Base-by-base conservation (phyloP, 257 asterid genomes). In the Paraleonurus japonicus region DNA sequence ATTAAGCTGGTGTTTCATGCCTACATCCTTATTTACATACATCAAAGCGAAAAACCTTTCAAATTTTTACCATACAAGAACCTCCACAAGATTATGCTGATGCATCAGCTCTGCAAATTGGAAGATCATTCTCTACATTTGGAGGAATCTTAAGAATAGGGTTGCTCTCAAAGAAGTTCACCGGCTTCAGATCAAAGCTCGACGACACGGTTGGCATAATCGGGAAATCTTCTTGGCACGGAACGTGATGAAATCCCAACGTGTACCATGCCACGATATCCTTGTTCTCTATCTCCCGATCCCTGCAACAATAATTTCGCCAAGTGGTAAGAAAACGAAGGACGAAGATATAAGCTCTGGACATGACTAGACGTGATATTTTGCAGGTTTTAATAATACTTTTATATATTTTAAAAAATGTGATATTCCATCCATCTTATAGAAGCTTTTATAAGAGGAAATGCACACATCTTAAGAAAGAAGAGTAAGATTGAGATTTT, bases 141-240 rank as follows among this genome's bases (percentile, higher is more conserved):
- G 90, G 90, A 7, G 90, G 86, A 12, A 70, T 73, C 51, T 62
- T 77, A 20, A 92, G 90, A 60, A 89, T 82, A 4, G 96, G 97
- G 79, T 89, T 92, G 27, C 90, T 82, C 70, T 89, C 90, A 48
- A 87, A 90, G 86, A 89, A 92, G 76, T 92, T 92, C 19, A 85
- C 89, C 13, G 97, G 96, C 85, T 92, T 92, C 63, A 92, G 74
- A 71, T 87, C 95, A 68, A 89, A 92, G 81, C 92, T 81, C 2
- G 97, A 85, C 0, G 90, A 78, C 11, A 92, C 92, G 0, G 92
- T 92, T 1, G 97, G 97, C 96, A 92, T 92, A 8, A 92, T 85
- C 0, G 95, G 96, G 27, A 84, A 89, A 63, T 89, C 97, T 55
- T 92, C 97, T 76, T 89, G 95, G 64, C 95, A 87, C 53, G 96